Evolutionary conservation across 2,329 filamentous ascomycete species (phyloP).

Genomic region (Sarocladium oryzae): DNA sequence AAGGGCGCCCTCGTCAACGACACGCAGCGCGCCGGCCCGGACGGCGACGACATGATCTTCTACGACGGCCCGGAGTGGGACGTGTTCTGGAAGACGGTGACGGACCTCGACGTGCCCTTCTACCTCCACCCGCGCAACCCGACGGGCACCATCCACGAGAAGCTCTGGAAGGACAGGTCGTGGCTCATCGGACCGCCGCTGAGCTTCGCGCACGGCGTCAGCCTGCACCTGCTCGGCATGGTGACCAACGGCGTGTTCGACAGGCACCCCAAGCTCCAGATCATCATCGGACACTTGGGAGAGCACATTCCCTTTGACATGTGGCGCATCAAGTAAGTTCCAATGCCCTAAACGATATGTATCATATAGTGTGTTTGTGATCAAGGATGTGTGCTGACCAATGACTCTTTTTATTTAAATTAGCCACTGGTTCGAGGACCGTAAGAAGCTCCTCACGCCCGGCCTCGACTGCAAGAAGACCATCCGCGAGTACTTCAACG

Average conservation of each 20-base stretch:
- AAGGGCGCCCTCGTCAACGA: conserved; percentile 57
- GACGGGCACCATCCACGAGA: conserved; percentile 48
- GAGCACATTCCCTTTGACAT: conserved; percentile 44
- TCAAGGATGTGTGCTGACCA: too few species aligned
- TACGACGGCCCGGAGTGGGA: conserved; percentile 57
- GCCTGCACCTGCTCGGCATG: conserved; percentile 48
- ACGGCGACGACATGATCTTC: conserved; percentile 57
- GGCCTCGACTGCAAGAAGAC: conserved; percentile 41
- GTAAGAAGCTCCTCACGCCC: conserved; percentile 39
- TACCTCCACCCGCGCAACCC: conserved; percentile 58
- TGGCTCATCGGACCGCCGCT: conserved; percentile 55
- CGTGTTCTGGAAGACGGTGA: conserved; percentile 52
- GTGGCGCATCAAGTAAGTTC: conserved; percentile 36
- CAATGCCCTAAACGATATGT: too few species aligned
- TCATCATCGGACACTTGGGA: conserved; percentile 42
- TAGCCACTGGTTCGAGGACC: conserved; percentile 47
- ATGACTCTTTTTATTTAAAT: too few species aligned
- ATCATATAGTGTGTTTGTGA: too few species aligned
- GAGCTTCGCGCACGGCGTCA: conserved; percentile 52
- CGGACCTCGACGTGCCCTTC: conserved; percentile 55
- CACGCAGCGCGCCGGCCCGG: conserved; percentile 49
- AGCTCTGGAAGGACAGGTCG: conserved; percentile 51
- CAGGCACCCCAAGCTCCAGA: conserved; percentile 36
- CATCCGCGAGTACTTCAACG: conserved; percentile 44
- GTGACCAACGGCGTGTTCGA: conserved; percentile 46